These are phyloP conservation scores for Kwoniella dendrophila DNA, from an alignment of 768 basidiomycete species.

Conservation along the genomic window DNA sequence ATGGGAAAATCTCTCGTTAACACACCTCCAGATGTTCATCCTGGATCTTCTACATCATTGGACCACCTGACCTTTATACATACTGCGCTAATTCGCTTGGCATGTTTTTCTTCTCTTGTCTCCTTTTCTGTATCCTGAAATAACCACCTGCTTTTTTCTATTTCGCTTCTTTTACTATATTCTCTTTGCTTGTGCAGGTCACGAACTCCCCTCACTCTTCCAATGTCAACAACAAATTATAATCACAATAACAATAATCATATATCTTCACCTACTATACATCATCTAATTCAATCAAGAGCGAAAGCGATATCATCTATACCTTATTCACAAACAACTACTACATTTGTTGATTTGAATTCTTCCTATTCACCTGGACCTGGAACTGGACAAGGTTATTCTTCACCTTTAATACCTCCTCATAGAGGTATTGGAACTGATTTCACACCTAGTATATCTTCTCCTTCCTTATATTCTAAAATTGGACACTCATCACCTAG, in stretches of 20 bases:
- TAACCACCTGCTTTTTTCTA: background rate
- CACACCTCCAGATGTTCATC: too few relatives aligned
- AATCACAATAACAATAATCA: background rate
- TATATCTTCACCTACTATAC: conserved; percentile 6
- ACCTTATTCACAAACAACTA: conserved; percentile 13
- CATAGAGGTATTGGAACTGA: conserved; percentile 5
- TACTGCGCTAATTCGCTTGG: background rate
- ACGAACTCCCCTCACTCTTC: background rate
- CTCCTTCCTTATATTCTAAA: conserved; percentile 34
- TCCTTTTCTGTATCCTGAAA: background rate
- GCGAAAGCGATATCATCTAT: conserved; percentile 12
- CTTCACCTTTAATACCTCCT: conserved; percentile 15
- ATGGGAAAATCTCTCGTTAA: too few relatives aligned
- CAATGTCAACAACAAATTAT: background rate
- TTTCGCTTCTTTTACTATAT: background rate
- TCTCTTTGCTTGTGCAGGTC: background rate
- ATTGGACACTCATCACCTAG: conserved; percentile 18
- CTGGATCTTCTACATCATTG: too few relatives aligned
- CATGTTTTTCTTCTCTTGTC: background rate
- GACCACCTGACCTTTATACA: too few relatives aligned
- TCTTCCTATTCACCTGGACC: too few relatives aligned
- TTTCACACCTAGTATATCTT: conserved; percentile 26
- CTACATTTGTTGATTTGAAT: conserved; percentile 9
- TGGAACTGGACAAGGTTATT: background rate
- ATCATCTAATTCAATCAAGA: conserved; percentile 17